Evolutionary conservation across 2,329 filamentous ascomycete genomes (phyloP).

Genomic region (Sporothrix pseudoabietina): DNA sequence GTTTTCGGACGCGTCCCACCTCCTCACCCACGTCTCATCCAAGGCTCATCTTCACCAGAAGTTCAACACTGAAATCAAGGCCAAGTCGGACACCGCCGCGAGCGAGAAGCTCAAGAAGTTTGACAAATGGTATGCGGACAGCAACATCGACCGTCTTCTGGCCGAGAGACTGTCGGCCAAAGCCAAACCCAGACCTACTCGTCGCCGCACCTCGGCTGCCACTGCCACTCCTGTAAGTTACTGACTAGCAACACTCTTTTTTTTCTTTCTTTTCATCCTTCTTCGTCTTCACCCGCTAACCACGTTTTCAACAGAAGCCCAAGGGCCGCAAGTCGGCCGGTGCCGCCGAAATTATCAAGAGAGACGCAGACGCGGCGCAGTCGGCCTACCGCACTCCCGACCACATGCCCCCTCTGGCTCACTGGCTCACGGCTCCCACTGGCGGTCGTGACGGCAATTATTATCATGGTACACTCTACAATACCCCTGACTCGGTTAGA

Average conservation of each 20-base stretch:
- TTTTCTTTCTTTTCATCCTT: neutral
- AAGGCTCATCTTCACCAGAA: conserved; percentile 87
- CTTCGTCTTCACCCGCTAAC: neutral
- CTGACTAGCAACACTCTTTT: neutral
- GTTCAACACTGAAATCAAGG: conserved; percentile 77
- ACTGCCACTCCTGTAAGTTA: conserved; percentile 33
- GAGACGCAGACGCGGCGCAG: neutral
- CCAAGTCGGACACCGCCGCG: conserved; percentile 68
- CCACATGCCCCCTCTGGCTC: conserved; percentile 24
- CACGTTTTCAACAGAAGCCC: neutral
- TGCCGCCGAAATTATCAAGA: conserved; percentile 17
- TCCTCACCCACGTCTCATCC: conserved; percentile 88
- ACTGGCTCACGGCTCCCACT: conserved; percentile 34
- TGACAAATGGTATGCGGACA: conserved; percentile 74
- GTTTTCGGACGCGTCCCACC: conserved; percentile 89
- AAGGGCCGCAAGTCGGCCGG: conserved; percentile 25
- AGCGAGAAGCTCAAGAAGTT: conserved; percentile 65
- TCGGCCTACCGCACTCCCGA: conserved; percentile 25
- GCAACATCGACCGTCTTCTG: conserved; percentile 72
- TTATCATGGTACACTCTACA: conserved; percentile 34
- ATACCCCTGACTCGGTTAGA: conserved; percentile 35
- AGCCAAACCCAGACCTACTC: conserved; percentile 58
- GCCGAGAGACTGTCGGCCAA: conserved; percentile 77
- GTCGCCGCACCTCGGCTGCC: conserved; percentile 33
- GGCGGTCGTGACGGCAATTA: neutral